Evolutionary conservation across 495 filamentous ascomycete genomes (phyloP).

Genomic region (Lichenothelia convexa): DNA sequence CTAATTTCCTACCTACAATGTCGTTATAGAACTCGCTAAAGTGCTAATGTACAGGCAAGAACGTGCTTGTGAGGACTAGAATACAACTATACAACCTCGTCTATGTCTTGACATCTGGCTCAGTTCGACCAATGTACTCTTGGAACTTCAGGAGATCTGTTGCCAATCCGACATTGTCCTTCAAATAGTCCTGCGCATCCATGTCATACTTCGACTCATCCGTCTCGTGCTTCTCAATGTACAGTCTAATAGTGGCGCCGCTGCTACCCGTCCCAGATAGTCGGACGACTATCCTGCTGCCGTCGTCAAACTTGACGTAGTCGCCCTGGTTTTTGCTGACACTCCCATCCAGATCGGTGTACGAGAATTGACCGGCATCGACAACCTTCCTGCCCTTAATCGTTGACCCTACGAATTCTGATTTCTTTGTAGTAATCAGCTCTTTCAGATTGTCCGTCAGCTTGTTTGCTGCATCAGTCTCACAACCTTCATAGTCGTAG

Average conservation of each 20-base stretch:
- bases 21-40: no score
- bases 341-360: conserved; percentile 91
- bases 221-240: conserved; percentile 78
- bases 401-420: conserved; percentile 64
- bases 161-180: conserved; percentile 70
- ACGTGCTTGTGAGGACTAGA: no score
- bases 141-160: conserved; percentile 73
- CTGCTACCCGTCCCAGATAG: conserved; percentile 87
- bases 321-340: conserved; percentile 92
- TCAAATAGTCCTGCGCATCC: conserved; percentile 85
- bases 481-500: conserved; percentile 93
- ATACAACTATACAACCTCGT: not conserved
- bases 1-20: no score
- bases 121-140: conserved; percentile 71
- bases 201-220: conserved; percentile 55
- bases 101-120: conserved; percentile 91
- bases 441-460: conserved; percentile 58
- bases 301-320: conserved; percentile 86
- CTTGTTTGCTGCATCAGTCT: conserved; percentile 75
- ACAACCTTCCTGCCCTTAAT: conserved; percentile 65
- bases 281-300: conserved; percentile 82
- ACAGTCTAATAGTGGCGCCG: conserved; percentile 88
- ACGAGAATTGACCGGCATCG: conserved; percentile 87
- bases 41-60: no score
- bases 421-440: conserved; percentile 46